Conservation (phyloP, 2,329 filamentous ascomycete species). For the Akanthomyces uredinophilus region DNA sequence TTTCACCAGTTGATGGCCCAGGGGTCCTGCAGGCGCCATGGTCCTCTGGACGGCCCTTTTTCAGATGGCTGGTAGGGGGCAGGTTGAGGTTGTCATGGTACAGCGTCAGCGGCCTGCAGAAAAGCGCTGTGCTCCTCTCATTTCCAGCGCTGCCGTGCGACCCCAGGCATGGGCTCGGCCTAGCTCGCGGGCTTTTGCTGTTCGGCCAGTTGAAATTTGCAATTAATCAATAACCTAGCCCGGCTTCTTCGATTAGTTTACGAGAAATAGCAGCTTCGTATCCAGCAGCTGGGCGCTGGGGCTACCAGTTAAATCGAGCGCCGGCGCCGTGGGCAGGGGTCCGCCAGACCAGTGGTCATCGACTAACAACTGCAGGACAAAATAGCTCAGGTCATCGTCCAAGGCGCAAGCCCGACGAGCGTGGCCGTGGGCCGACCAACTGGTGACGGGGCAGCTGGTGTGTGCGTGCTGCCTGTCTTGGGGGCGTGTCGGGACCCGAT, state of each 20-base stretch:
- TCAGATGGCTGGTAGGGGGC: neutral
- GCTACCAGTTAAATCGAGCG: neutral
- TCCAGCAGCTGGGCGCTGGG: neutral
- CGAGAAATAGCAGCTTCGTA: neutral
- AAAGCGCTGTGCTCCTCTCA: conserved; percentile 5
- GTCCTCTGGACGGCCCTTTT: neutral
- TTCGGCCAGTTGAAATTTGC: neutral
- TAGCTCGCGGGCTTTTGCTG: neutral
- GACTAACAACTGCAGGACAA: neutral
- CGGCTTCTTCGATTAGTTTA: neutral
- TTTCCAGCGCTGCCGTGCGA: neutral
- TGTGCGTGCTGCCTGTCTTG: neutral
- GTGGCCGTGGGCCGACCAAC: neutral
- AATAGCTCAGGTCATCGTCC: neutral
- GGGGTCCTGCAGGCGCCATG: conserved; percentile 12
- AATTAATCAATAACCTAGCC: neutral
- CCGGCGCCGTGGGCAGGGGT: neutral
- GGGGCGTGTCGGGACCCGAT: neutral
- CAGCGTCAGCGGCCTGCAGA: neutral
- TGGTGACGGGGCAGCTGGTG: neutral
- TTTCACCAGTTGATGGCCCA: conserved; percentile 11
- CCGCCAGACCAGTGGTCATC: neutral
- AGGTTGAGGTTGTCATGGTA: neutral
- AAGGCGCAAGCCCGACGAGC: neutral
- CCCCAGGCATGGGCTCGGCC: neutral